These are phyloP conservation scores for Cyberlindnera saturnus DNA, from an alignment of 805 yeast genomes.

Conservation along the genomic window DNA sequence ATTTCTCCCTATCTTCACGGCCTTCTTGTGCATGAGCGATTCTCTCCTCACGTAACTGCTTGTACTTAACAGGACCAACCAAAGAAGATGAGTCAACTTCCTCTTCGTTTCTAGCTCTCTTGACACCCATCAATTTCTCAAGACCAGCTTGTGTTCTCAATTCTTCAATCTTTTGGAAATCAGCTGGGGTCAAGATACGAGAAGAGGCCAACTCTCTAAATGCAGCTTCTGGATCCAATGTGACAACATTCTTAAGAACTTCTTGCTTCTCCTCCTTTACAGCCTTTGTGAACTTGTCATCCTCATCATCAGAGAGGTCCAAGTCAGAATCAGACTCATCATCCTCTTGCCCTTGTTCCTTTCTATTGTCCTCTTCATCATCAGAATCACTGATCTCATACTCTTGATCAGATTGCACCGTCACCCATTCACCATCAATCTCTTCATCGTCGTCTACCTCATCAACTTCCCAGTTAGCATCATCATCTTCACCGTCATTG, in stretches of 20 bases:
- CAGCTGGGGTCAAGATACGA: slow-evolving; percentile 92
- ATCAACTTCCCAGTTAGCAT: slow-evolving; percentile 51
- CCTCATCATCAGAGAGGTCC: slow-evolving; percentile 37
- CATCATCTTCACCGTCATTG: slow-evolving; percentile 55
- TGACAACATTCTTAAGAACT: slow-evolving; percentile 31
- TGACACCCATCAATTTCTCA: slow-evolving; percentile 72
- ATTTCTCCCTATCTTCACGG: slow-evolving; percentile 85
- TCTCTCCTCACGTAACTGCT: slow-evolving; percentile 86
- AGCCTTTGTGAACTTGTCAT: slow-evolving; percentile 16
- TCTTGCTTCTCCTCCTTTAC: slow-evolving; percentile 12
- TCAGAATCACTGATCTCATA: slow-evolving; percentile 49
- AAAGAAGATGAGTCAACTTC: slow-evolving; percentile 73
- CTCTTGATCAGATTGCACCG: slow-evolving; percentile 77
- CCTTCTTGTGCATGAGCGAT: slow-evolving; percentile 85
- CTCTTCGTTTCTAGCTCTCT: slow-evolving; percentile 61
- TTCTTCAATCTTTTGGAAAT: slow-evolving; percentile 92
- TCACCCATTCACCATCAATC: slow-evolving; percentile 89
- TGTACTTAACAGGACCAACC: slow-evolving; percentile 69
- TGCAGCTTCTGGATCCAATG: slow-evolving; percentile 34
- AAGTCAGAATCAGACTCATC: slow-evolving; percentile 47
- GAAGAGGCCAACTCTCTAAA: slow-evolving; percentile 59
- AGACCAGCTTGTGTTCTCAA: slow-evolving; percentile 80
- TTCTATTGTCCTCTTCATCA: slow-evolving; percentile 29
- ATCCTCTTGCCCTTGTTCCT: slow-evolving; percentile 34
- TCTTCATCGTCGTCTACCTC: slow-evolving; percentile 45